Evolutionary conservation across 2,329 filamentous ascomycete genomes (phyloP), one percentile per base, ranked within the genome.

Genomic region (Colletotrichum phormii): DNA sequence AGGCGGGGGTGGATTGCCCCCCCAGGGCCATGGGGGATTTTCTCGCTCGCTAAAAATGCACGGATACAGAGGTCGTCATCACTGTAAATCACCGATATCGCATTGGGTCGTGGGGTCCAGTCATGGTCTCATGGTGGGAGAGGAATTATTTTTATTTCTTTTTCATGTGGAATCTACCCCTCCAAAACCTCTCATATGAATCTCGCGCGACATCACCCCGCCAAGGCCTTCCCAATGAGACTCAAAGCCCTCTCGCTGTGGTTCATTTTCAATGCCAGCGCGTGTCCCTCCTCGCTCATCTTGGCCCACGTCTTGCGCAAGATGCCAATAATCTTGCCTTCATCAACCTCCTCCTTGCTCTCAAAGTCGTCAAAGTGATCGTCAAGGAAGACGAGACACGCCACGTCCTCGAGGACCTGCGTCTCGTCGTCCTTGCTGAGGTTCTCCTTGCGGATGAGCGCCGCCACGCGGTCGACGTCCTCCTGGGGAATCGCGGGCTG

Each of bases 351-450:
- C 33, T 89, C 87, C 79, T 88, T 86, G 76, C 81, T 87, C 85
- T 94, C 92, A 82, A 97, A 97, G 63, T 89, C 89, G 77, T 95
- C 94, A 75, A 97, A 93, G 79, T 97, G 93, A 80, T 96, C 94
- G 80, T 97, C 94, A 75, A 97, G 83, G 80, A 97, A 97, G 33
- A 97, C 94, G 67, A 97, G 83, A 79, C 94, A 97, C 3, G 95
- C 95, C 58, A 95, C 93, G 83, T 97, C 95, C 84, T 97, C 95
- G 74, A 97, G 86, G 7, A 90, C 87, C 85, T 96, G 93, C 67
- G 92, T 91, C 80, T 95, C 92, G 18, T 80, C 78, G 75, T 87
- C 83, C 66, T 84, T 83, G 78, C 87, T 88, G 76, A 97, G 83
- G 67, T 91, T 90, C 80, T 97, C 93, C 83, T 97, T 97, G 74